Evolutionary conservation across 495 filamentous ascomycete genomes (phyloP), one percentile per base, ranked within the genome.

Genomic region (Hypoxylon cercidicola): DNA sequence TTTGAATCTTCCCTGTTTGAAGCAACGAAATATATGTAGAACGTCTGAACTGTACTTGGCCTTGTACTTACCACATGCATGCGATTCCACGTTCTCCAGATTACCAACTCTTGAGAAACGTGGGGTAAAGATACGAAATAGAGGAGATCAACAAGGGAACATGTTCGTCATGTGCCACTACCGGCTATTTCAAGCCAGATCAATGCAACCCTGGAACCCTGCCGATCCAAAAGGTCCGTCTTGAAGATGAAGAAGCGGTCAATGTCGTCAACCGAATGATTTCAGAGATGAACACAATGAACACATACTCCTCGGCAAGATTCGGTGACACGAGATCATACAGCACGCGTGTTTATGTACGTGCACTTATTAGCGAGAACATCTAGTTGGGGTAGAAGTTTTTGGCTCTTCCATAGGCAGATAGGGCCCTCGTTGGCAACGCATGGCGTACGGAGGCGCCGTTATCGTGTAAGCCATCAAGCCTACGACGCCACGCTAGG

Each of bases 241-340:
- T 59, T 4, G 44, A 62, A 44, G 23, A 15, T 34, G 28, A 63
- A 63, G 54, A 50, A 68, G 65, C 65, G 65, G 65, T 68, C 60
- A 63, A 56, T 68, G 39, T 19, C n/a, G 19, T 51, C 41, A 4
- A 54, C n/a, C 10, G 15, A 20, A 48, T 25, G n/a, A 41, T 30
- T 7, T 12, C 16, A 23, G 20, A 54, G 23, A 21, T 21, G 50
- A 28, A 43, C 30, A 55, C 11, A n/a, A n/a, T n/a, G 30, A 23
- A 9, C 25, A 28, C 7, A 28, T 32, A 15, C 40, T 50, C 18
- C 21, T 43, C 39, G 15, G 46, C 19, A 3, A 51, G 45, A 34
- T 46, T 43, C 35, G 23, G 52, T 32, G 51, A 15, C 46, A 39
- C 44, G 45, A 47, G 32, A 54, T 30, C 35, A 12, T 55, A 57